Conservation (phyloP, 306 rosid genomes). For the Crotalaria pallida region DNA sequence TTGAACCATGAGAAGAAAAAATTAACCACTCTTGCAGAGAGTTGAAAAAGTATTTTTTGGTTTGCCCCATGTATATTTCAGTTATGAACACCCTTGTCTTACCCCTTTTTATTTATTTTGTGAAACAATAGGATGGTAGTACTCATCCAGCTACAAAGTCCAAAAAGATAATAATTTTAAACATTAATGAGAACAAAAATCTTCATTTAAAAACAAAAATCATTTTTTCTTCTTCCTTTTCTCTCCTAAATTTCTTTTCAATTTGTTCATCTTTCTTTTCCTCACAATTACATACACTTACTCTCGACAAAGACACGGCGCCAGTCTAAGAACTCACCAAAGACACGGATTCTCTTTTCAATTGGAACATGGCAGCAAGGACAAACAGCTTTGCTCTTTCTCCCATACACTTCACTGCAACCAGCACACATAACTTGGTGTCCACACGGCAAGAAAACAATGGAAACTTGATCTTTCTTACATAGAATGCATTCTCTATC, state of each 20-base stretch:
- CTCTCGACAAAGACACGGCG: too few relatives aligned
- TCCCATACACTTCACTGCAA: slow-evolving; percentile 75
- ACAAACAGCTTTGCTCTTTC: slow-evolving; percentile 64
- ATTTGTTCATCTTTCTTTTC: too few relatives aligned
- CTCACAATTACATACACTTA: too few relatives aligned
- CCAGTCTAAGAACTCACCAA: slow-evolving; percentile 65
- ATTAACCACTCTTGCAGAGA: too few relatives aligned
- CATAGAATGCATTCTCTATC: slow-evolving; percentile 80
- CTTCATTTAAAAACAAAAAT: too few relatives aligned
- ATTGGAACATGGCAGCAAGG: slow-evolving; percentile 81
- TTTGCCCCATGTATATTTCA: background rate
- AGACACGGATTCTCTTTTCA: slow-evolving; percentile 83
- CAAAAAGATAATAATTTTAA: background rate
- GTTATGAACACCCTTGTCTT: background rate
- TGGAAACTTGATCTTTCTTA: slow-evolving; percentile 73
- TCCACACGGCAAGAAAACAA: slow-evolving; percentile 95
- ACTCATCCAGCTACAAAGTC: background rate
- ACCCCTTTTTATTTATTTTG: background rate
- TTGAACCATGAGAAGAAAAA: too few relatives aligned
- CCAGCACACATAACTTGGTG: slow-evolving; percentile 83
- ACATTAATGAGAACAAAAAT: too few relatives aligned
- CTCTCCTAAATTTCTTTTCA: too few relatives aligned
- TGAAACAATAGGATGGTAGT: background rate
- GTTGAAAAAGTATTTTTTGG: too few relatives aligned
- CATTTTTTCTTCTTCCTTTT: too few relatives aligned